Conservation (phyloP, 2,329 filamentous ascomycete species). For the Fusarium anthophilum region DNA sequence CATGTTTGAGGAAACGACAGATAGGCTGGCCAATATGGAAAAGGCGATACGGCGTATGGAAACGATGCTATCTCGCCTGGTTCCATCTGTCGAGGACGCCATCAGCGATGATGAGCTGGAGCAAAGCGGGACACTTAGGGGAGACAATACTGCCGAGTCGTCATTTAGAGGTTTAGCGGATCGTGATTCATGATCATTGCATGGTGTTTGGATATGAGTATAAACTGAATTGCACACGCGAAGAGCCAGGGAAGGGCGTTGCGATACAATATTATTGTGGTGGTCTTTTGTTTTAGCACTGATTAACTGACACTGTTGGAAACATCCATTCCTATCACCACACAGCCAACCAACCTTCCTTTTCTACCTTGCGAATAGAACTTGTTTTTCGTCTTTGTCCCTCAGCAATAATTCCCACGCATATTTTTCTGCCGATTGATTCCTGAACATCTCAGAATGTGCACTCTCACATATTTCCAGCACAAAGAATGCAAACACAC, state of each 20-base stretch:
- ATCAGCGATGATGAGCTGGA: conserved; percentile 41
- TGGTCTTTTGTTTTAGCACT: not conserved
- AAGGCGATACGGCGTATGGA: conserved; percentile 59
- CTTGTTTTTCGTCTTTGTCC: not conserved
- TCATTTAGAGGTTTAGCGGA: conserved; percentile 38
- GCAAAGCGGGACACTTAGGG: conserved; percentile 44
- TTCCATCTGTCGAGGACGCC: conserved; percentile 43
- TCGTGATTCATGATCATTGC: conserved; percentile 8
- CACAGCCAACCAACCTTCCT: not conserved
- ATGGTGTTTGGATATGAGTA: conserved; percentile 3
- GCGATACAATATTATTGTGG: not conserved
- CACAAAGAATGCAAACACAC: conserved; percentile 61
- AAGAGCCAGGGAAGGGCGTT: conserved; percentile 3
- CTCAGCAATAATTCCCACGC: not conserved
- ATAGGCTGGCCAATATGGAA: conserved; percentile 61
- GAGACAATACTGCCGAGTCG: conserved; percentile 44
- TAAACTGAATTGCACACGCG: not conserved
- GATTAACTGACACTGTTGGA: conserved; percentile 13
- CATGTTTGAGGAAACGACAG: conserved; percentile 55
- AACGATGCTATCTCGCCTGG: conserved; percentile 54
- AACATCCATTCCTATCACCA: not conserved
- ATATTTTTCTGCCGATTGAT: not conserved
- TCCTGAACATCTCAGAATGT: conserved; percentile 50
- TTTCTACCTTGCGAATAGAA: not conserved
- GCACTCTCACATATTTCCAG: conserved; percentile 57